Evolutionary conservation across 192 early-diverging fungal species (phyloP), one percentile per base, ranked within the genome.

Genomic region (Coemansia sp.): DNA sequence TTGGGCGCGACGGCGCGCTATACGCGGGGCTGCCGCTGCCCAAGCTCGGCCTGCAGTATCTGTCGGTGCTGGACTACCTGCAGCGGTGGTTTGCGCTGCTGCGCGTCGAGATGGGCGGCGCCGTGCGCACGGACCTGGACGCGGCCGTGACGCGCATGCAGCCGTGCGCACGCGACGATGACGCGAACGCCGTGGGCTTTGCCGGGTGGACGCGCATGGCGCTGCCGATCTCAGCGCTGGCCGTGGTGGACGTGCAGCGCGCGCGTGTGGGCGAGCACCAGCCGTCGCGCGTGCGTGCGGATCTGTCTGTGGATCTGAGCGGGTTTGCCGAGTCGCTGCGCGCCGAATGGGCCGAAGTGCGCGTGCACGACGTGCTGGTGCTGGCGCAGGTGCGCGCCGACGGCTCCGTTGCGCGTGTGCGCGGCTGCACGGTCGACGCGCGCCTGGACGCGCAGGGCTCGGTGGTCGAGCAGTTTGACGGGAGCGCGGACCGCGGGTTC

Each of bases 181-280:
- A 30, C 2, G 10, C 4, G 1, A 29, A 49, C 31, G 21, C 17
- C 19, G 93, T 87, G 0, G 78, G 81, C n/a, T 98, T 96, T 73
- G 68, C 67, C 2, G 95, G 97, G 26, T 98, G 95, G 94, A 86
- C 92, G 8, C 76, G 94, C 35, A 97, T 95, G 88, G 97, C 90
- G 0, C 58, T 84, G 28, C 84, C 85, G 0, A 81, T 96, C 36
- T 80, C 81, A 5, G 48, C 70, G 43, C 82, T 92, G 52, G 75
- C 69, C 4, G 77, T 96, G 23, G 79, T 85, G 1, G 87, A 93
- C 56, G 81, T 95, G 59, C 58, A 55, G 45, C 47, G 45, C 20
- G 65, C 70, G 3, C 35, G 39, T n/a, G 30, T 79, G 20, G 76
- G 76, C 34, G 62, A 92, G 53, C 64, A 58, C 22, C 83, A 79